Evolutionary conservation across 2,329 filamentous ascomycete species (phyloP).

Genomic region (Penicillium sumatraense): DNA sequence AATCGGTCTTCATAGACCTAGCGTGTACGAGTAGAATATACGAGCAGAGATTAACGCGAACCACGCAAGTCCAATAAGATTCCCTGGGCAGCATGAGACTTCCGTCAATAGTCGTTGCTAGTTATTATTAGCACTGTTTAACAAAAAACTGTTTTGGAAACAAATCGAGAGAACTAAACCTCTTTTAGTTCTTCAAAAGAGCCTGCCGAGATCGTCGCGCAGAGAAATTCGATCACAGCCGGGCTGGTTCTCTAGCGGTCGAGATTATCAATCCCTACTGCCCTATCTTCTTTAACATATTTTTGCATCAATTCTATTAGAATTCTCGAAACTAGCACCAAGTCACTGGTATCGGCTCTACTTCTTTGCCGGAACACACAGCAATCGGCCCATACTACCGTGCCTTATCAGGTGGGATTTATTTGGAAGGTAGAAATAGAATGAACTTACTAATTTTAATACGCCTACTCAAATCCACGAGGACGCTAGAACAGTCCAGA

Average conservation of each 20-base stretch:
- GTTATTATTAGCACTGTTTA: slow-evolving; percentile 4
- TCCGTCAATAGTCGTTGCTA: slow-evolving; percentile 22
- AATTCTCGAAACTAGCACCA: slow-evolving; percentile 18
- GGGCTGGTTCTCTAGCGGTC: slow-evolving; percentile 35
- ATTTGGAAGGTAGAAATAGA: not conserved
- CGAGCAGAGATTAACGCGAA: slow-evolving; percentile 24
- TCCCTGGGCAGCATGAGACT: slow-evolving; percentile 14
- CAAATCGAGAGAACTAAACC: slow-evolving; percentile 3
- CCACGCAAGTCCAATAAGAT: slow-evolving; percentile 21
- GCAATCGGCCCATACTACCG: not conserved
- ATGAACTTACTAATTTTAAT: not conserved
- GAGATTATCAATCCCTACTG: slow-evolving; percentile 37
- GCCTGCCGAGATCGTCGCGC: slow-evolving; percentile 14
- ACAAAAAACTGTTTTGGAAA: not conserved
- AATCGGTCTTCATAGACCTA: not conserved
- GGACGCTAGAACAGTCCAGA: not conserved
- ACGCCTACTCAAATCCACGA: not conserved
- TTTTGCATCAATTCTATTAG: slow-evolving; percentile 42
- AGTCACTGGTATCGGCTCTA: not conserved
- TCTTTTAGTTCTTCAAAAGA: slow-evolving; percentile 22
- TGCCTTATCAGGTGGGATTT: not conserved
- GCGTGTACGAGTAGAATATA: slow-evolving; percentile 15
- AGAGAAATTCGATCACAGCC: slow-evolving; percentile 38
- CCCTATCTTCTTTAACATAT: slow-evolving; percentile 39
- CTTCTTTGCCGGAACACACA: not conserved